A percentile compares a stretch with the other conserved stretches of the same genome.
Conservation (phyloP, 345 rosid species). For the Gossypium herbaceum region DNA sequence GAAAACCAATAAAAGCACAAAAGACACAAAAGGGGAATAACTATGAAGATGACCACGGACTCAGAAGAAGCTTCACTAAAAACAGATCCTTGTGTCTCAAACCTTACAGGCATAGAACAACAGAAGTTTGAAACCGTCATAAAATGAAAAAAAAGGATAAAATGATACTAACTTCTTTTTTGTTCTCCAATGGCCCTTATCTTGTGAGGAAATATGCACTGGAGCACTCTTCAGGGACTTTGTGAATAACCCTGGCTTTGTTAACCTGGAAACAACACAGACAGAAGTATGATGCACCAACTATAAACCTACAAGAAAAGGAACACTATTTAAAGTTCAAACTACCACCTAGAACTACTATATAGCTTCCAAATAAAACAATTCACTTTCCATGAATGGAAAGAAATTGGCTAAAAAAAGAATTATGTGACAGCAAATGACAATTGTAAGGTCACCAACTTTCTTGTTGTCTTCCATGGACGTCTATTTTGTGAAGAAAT, state of each 20-base stretch:
- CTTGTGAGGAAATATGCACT: slow-evolving; percentile 26
- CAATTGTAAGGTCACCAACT: slow-evolving; percentile 34
- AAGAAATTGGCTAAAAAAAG: neutral
- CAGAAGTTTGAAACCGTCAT: neutral
- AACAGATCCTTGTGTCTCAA: neutral
- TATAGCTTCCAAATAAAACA: neutral
- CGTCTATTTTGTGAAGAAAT: slow-evolving; percentile 36
- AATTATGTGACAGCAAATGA: slow-evolving; percentile 1
- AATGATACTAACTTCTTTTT: slow-evolving; percentile 20
- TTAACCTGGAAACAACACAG: slow-evolving; percentile 36
- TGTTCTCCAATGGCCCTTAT: slow-evolving; percentile 29
- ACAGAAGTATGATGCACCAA: slow-evolving; percentile 1
- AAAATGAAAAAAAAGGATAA: slow-evolving; percentile 2
- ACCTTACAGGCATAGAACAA: neutral
- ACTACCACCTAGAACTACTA: neutral
- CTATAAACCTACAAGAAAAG: neutral
- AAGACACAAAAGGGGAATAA: neutral
- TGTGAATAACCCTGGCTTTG: slow-evolving; percentile 33
- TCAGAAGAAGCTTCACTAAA: neutral
- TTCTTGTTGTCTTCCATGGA: slow-evolving; percentile 34
- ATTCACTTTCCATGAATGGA: neutral
- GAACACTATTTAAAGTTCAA: slow-evolving; percentile 3
- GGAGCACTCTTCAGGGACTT: slow-evolving; percentile 33
- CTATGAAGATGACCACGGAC: neutral
- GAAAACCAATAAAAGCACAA: neutral